A percentile compares a stretch with the other conserved stretches of the same genome.
Evolutionary conservation across 192 early-diverging fungal genomes (phyloP).

Genomic region (Thoreauomyces humboldtii): DNA sequence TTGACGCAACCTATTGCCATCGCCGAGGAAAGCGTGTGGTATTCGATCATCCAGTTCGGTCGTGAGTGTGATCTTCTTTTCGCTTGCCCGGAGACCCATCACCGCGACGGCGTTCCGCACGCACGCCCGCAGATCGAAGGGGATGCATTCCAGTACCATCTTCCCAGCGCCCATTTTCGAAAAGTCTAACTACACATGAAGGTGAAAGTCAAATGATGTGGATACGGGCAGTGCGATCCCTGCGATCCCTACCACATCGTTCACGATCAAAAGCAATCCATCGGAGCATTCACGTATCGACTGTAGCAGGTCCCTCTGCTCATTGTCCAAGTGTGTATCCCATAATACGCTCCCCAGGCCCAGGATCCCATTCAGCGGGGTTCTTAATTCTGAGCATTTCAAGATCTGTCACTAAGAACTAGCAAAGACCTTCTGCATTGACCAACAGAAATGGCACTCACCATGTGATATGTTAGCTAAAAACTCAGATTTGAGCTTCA

Average conservation of each 20-base stretch:
- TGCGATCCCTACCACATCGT: conserved; percentile 20
- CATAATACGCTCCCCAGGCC: conserved; percentile 6
- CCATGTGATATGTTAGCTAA: conserved; percentile 6
- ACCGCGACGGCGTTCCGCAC: background rate
- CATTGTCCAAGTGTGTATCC: conserved; percentile 14
- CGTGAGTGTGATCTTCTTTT: background rate
- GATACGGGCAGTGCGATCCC: too few species aligned
- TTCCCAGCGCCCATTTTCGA: conserved; percentile 20
- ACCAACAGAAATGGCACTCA: too few species aligned
- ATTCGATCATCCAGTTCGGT: background rate
- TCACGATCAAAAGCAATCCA: conserved; percentile 1
- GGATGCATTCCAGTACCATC: background rate
- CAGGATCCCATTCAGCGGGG: conserved; percentile 6
- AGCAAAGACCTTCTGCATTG: too few species aligned
- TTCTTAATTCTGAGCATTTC: too few species aligned
- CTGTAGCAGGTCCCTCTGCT: conserved; percentile 19
- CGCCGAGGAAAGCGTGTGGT: background rate
- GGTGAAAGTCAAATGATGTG: too few species aligned
- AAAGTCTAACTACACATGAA: too few species aligned
- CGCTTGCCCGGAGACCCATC: background rate
- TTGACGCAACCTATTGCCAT: conserved; percentile 5
- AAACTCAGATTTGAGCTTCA: conserved; percentile 2
- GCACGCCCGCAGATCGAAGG: conserved; percentile 10
- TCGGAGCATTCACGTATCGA: conserved; percentile 13
- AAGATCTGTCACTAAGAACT: too few species aligned